Evolutionary conservation across 192 early-diverging fungal species (phyloP).

Genomic region (Phlyctochytrium bullatum): DNA sequence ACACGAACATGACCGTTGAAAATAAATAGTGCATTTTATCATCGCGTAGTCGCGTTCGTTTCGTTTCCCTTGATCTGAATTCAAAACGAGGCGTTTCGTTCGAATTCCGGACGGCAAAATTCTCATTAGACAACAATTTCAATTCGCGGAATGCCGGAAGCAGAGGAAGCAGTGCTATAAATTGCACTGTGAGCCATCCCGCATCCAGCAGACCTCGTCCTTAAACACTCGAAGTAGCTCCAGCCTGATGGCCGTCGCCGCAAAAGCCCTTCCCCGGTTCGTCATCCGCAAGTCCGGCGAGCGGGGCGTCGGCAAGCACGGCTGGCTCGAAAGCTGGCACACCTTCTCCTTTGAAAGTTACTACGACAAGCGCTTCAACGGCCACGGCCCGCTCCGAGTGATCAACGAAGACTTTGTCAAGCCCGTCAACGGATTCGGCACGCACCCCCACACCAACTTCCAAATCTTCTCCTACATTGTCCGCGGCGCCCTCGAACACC

Average conservation of each 20-base stretch:
- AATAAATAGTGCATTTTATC: no score
- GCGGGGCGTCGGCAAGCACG: not conserved
- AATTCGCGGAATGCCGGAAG: no score
- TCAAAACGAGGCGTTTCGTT: no score
- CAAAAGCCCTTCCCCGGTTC: not conserved
- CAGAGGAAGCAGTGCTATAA: no score
- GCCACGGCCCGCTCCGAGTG: conserved; percentile 18
- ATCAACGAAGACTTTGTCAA: conserved; percentile 45
- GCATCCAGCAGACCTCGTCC: no score
- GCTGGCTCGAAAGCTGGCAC: conserved; percentile 13
- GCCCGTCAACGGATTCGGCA: conserved; percentile 35
- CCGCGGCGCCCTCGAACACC: conserved; percentile 38
- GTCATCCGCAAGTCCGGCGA: not conserved
- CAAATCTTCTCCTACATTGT: conserved; percentile 48
- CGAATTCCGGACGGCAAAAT: no score
- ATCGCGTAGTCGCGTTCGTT: no score
- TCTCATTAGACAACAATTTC: no score
- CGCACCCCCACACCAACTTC: conserved; percentile 36
- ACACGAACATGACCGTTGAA: no score
- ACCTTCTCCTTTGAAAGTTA: conserved; percentile 47
- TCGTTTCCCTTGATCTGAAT: no score
- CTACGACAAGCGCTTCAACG: conserved; percentile 22
- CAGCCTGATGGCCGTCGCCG: not conserved
- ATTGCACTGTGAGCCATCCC: no score
- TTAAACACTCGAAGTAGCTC: no score